Evolutionary conservation across 2,329 filamentous ascomycete genomes (phyloP), one percentile per base, ranked within the genome.

Genomic region (Neoarthrinium moseri): DNA sequence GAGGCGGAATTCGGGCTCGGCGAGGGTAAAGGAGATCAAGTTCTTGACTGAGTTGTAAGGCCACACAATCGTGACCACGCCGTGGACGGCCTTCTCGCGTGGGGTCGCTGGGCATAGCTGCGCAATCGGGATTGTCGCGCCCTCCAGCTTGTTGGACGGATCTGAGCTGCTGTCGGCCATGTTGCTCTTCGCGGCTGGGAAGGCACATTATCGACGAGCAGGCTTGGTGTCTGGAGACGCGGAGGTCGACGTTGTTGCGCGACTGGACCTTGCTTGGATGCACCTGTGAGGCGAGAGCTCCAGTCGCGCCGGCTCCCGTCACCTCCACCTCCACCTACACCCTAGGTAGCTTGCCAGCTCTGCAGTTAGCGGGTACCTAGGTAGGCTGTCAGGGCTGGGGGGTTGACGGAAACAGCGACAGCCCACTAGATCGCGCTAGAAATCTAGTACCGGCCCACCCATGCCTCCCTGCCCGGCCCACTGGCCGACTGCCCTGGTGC

Each of bases 1-100:
- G 41, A 92, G 75, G 38, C 89, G 86, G 59, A 91, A 87, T 63
- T 96, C 90, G 36, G 84, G 83, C 58, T 96, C 91, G 36, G 88
- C 88, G 26, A 97, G 78, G 17, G 95, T 78, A 41, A 96, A 84
- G 21, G 89, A 86, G 54, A 91, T 78, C 30, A 83, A 83, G 43
- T 79, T 80, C 23, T 80, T 86, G 21, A 89, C 82, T 18, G 86
- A 87, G 53, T 88, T 96, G 66, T 89, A 96, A 0, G 92, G 92
- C 91, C 92, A 97, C 47, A 89, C 84, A 27, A 97, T 81, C 7
- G 90, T 92, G 18, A 96, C 81, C 13, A 87, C 74, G 30, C 88
- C 91, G 47, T 81, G 77, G 24, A 96, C 67, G 11, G 72, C 69
- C 49, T 69, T 69, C 5, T 67, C 62, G 3, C 59, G 47, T 20